Percentiles rank a stretch among this genome's conserved stretches.
Conservation (phyloP, 2,329 filamentous ascomycete genomes). For the Penicillium verrucosum region DNA sequence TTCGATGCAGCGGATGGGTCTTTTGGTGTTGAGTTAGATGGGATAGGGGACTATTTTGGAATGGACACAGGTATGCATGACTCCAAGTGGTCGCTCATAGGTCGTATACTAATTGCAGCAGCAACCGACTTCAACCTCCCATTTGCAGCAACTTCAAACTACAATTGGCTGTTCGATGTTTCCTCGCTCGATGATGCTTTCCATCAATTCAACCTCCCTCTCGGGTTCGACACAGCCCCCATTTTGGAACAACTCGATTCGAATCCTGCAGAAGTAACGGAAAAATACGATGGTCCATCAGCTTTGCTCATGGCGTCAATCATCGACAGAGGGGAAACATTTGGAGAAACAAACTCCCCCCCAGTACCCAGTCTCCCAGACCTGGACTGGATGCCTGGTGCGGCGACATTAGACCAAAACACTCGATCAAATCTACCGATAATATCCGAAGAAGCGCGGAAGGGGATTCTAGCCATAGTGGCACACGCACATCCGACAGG, state of each 20-base stretch:
- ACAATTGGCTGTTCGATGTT: slow-evolving; percentile 60
- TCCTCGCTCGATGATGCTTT: slow-evolving; percentile 38
- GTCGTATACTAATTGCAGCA: neutral
- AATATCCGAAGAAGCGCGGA: slow-evolving; percentile 34
- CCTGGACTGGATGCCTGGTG: slow-evolving; percentile 31
- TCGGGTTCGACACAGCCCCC: slow-evolving; percentile 24
- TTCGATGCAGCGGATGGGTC: slow-evolving; percentile 36
- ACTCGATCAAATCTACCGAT: slow-evolving; percentile 19
- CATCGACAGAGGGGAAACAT: slow-evolving; percentile 15
- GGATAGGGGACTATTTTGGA: slow-evolving; percentile 53
- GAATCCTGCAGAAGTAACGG: neutral
- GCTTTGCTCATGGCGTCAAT: slow-evolving; percentile 25
- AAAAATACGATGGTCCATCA: slow-evolving; percentile 23
- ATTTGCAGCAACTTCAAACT: slow-evolving; percentile 61
- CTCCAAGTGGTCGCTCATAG: too few species aligned
- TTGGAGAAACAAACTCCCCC: neutral
- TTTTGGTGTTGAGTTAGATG: slow-evolving; percentile 22
- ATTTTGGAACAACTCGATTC: slow-evolving; percentile 19
- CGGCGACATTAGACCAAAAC: slow-evolving; percentile 8
- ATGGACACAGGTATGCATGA: slow-evolving; percentile 52
- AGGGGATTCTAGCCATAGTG: slow-evolving; percentile 50
- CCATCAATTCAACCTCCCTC: slow-evolving; percentile 25
- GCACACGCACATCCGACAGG: slow-evolving; percentile 49
- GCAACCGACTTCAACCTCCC: slow-evolving; percentile 64
- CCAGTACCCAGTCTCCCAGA: slow-evolving; percentile 12